A percentile compares a stretch with the other conserved stretches of the same genome.
These are phyloP conservation scores for Trichoderma reesei DNA, from an alignment of 495 filamentous ascomycete genomes.

Conservation along the genomic window DNA sequence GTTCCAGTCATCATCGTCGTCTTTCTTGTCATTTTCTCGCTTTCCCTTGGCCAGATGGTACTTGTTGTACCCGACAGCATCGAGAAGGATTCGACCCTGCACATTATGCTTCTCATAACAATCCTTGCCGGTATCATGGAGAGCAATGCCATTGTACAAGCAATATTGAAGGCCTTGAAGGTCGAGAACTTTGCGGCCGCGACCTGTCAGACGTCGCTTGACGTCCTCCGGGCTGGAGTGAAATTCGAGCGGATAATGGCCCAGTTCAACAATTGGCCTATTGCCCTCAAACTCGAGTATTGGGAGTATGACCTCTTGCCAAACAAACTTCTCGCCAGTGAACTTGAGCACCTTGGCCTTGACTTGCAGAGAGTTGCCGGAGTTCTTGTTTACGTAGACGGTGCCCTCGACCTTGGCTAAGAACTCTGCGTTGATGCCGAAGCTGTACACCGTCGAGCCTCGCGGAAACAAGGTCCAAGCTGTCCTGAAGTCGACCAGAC, in stretches of 20 bases:
- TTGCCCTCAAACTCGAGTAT: conserved; percentile 21
- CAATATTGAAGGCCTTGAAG: conserved; percentile 26
- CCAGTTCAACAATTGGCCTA: conserved; percentile 21
- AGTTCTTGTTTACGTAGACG: conserved; percentile 10
- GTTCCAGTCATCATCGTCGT: background rate
- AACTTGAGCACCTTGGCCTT: conserved; percentile 21
- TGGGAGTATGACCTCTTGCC: conserved; percentile 16
- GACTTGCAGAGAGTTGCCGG: conserved; percentile 12
- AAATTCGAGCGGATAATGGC: conserved; percentile 26
- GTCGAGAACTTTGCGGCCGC: conserved; percentile 24
- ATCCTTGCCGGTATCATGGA: conserved; percentile 13
- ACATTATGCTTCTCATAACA: conserved; percentile 22
- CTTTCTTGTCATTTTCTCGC: conserved; percentile 15
- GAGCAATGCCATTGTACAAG: conserved; percentile 24
- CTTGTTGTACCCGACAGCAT: conserved; percentile 29
- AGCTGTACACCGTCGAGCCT: conserved; percentile 21
- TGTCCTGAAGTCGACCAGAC: conserved; percentile 25
- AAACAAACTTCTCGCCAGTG: conserved; percentile 23
- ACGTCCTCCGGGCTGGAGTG: conserved; percentile 18
- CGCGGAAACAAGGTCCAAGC: conserved; percentile 31
- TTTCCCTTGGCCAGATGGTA: conserved; percentile 24
- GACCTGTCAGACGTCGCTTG: conserved; percentile 16
- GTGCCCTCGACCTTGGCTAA: conserved; percentile 24
- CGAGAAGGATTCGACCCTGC: conserved; percentile 26
- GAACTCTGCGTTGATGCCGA: conserved; percentile 23